A percentile compares a stretch with the other conserved stretches of the same genome.
phyloP scores from a whole-genome alignment of 2,329 filamentous ascomycete genomes.

The Phaeosphaeria sp. region DNA sequence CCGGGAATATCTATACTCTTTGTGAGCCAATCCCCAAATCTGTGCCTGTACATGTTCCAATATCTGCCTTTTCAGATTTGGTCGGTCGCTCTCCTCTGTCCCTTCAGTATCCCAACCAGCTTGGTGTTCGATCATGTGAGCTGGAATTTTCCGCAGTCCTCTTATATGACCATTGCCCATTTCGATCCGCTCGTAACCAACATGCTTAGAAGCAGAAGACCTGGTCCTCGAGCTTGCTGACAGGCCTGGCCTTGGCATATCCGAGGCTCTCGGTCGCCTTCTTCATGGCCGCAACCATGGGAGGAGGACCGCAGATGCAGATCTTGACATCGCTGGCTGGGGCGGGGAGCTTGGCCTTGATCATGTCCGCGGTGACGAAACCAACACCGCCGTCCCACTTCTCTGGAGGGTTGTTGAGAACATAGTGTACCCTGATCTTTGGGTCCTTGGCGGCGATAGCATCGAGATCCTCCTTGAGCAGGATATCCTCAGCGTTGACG shows the following conservation, averaged over 20 bases:
- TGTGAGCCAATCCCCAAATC: background rate
- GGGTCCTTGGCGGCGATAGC: conserved; percentile 76
- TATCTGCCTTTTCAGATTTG: background rate
- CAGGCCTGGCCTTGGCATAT: conserved; percentile 88
- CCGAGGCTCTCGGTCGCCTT: conserved; percentile 89
- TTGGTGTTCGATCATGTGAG: no score
- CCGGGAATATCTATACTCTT: background rate
- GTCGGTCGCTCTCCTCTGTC: background rate
- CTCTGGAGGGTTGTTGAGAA: conserved; percentile 93
- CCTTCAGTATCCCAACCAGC: background rate
- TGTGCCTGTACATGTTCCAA: background rate
- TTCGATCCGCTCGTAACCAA: background rate
- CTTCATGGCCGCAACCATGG: conserved; percentile 97
- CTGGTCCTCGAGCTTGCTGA: conserved; percentile 98
- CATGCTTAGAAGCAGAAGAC: conserved; percentile 85
- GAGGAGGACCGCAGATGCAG: conserved; percentile 91
- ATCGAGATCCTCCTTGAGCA: conserved; percentile 92
- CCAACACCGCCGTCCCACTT: conserved; percentile 92
- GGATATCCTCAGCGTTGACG: conserved; percentile 89
- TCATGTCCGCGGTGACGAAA: conserved; percentile 95
- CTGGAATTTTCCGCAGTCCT: no score
- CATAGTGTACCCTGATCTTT: conserved; percentile 88
- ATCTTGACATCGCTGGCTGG: conserved; percentile 90
- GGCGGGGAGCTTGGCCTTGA: conserved; percentile 83
- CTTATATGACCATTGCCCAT: background rate